phyloP scores from a whole-genome alignment of 805 yeast species.

The Zygotorulaspora danielsina region DNA sequence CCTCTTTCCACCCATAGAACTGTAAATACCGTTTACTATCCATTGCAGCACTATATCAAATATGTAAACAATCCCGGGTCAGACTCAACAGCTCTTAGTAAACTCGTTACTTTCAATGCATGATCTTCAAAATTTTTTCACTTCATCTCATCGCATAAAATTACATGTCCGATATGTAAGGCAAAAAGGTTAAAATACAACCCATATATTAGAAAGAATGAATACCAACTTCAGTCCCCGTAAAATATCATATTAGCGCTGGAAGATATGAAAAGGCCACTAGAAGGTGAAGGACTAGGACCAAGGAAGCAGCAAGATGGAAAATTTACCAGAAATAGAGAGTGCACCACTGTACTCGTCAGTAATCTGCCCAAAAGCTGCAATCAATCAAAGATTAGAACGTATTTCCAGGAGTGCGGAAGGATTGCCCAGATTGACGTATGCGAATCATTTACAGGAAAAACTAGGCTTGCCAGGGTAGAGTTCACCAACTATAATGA shows the following conservation, averaged over 20 bases:
- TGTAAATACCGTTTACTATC: constrained; percentile 68
- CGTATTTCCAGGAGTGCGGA: constrained; percentile 62
- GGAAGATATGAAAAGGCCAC: constrained; percentile 8
- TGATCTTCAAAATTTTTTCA: constrained; percentile 8
- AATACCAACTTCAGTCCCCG: too few relatives aligned
- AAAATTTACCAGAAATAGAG: constrained; percentile 39
- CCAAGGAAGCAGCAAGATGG: constrained; percentile 7
- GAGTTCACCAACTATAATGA: constrained; percentile 51
- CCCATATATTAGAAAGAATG: neutral
- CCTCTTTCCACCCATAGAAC: constrained; percentile 89
- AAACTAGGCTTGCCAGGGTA: constrained; percentile 44
- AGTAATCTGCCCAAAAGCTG: constrained; percentile 41
- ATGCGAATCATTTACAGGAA: constrained; percentile 18
- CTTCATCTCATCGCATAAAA: constrained; percentile 10
- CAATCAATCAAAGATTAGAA: constrained; percentile 39
- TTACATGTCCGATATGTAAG: neutral
- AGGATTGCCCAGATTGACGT: constrained; percentile 38
- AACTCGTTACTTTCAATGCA: too few relatives aligned
- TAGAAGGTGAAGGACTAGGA: constrained; percentile 9
- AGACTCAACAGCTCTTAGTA: too few relatives aligned
- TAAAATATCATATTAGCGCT: too few relatives aligned
- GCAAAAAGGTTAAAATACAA: neutral
- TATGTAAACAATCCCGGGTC: too few relatives aligned
- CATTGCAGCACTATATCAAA: constrained; percentile 42
- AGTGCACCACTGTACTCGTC: constrained; percentile 54